phyloP scores from a whole-genome alignment of 1,284 basidiomycete genomes.

The Amylostereum chailletii region DNA sequence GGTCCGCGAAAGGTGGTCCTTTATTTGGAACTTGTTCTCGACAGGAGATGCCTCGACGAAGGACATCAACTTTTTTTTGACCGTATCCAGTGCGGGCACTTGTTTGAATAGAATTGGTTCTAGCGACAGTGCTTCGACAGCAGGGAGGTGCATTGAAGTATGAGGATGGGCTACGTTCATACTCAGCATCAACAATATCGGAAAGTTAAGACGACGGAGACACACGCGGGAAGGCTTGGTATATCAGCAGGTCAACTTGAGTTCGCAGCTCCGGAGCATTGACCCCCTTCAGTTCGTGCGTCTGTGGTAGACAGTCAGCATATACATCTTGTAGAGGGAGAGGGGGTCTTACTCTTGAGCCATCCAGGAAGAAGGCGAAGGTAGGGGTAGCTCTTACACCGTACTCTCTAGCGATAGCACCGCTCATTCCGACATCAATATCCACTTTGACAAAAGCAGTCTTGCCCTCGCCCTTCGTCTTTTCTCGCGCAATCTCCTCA shows the following conservation, averaged over 20 bases:
- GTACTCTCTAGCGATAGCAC: slow-evolving; percentile 53
- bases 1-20: slow-evolving; percentile 36
- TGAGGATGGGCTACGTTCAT: slow-evolving; percentile 65
- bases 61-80: slow-evolving; percentile 53
- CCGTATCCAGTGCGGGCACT: slow-evolving; percentile 59
- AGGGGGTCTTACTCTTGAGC: slow-evolving; percentile 34
- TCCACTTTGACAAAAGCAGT: slow-evolving; percentile 79
- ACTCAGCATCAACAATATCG: not conserved
- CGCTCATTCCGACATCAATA: slow-evolving; percentile 57
- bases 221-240: slow-evolving; percentile 71
- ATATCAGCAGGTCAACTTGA: slow-evolving; percentile 66
- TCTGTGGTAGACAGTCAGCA: slow-evolving; percentile 24
- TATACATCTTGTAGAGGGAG: slow-evolving; percentile 27
- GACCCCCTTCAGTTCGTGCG: slow-evolving; percentile 68
- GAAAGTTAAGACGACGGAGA: slow-evolving; percentile 10
- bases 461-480: slow-evolving; percentile 24
- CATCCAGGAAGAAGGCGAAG: slow-evolving; percentile 77
- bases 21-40: slow-evolving; percentile 31
- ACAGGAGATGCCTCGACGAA: slow-evolving; percentile 44
- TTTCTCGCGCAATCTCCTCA: slow-evolving; percentile 38
- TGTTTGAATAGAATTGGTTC: slow-evolving; percentile 72
- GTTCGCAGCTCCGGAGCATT: slow-evolving; percentile 56
- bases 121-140: slow-evolving; percentile 55
- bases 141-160: slow-evolving; percentile 48
- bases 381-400: slow-evolving; percentile 77